Conservation (phyloP, 208 protist species). For the Trichomonas tenax region DNA sequence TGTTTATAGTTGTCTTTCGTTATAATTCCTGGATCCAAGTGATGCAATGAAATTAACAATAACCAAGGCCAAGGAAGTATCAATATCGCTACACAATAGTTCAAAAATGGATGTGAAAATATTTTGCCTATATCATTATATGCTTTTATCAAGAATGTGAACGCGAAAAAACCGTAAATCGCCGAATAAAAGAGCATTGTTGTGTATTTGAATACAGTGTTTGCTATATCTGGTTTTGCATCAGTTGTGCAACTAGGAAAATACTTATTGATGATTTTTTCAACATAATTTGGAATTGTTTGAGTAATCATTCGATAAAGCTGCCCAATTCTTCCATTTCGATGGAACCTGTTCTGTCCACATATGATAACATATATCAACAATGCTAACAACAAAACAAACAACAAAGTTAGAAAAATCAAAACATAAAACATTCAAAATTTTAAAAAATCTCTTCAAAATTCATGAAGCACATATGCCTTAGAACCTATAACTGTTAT, state of each 20-base stretch:
- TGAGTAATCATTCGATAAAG: not conserved
- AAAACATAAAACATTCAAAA: no score
- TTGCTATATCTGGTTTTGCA: not conserved
- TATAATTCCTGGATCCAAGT: not conserved
- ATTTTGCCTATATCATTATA: not conserved
- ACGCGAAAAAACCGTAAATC: not conserved
- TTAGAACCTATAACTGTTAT: no score
- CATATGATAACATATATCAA: not conserved
- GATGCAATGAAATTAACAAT: not conserved
- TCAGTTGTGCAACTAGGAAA: not conserved
- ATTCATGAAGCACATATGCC: no score
- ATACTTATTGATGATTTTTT: not conserved
- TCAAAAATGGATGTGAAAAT: not conserved
- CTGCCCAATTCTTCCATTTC: not conserved
- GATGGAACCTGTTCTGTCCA: not conserved
- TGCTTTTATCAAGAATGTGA: not conserved
- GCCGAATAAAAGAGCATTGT: not conserved
- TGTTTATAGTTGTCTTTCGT: not conserved
- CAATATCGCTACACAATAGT: not conserved
- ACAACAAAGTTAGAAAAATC: no score
- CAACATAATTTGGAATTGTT: not conserved
- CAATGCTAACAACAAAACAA: not conserved
- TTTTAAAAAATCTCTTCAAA: no score
- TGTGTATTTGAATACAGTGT: not conserved
- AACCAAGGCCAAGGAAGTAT: not conserved